phyloP scores from a whole-genome alignment of 306 rosid genomes.

The Vachellia pachyceras region DNA sequence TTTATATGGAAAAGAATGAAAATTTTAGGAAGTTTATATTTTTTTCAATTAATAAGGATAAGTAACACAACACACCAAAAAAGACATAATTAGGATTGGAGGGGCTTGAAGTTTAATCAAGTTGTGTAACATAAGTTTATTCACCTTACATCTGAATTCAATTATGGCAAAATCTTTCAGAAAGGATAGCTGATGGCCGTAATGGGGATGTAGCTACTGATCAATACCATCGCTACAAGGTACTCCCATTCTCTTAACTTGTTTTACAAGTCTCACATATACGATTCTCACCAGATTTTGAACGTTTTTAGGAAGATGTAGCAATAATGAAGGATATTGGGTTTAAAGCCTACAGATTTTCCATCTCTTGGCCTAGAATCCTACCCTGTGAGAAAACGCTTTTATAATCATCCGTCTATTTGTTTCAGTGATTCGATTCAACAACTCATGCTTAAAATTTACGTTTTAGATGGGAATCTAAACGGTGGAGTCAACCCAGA shows the following conservation, averaged over 20 bases:
- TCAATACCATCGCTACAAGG: slow-evolving; percentile 57
- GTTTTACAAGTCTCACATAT: not conserved
- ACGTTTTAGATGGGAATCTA: slow-evolving; percentile 52
- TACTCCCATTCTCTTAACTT: slow-evolving; percentile 6
- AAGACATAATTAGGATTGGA: too few relatives aligned
- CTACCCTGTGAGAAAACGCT: slow-evolving; percentile 53
- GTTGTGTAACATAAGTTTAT: not conserved
- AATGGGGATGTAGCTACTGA: slow-evolving; percentile 44
- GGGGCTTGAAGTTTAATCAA: too few relatives aligned
- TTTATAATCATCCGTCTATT: not conserved
- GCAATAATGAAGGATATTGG: slow-evolving; percentile 51
- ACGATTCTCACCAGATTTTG: not conserved
- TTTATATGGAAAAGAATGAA: too few relatives aligned
- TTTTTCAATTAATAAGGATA: too few relatives aligned
- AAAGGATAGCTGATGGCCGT: not conserved
- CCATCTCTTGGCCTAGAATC: slow-evolving; percentile 63
- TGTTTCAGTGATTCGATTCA: not conserved
- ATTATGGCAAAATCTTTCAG: slow-evolving; percentile 2
- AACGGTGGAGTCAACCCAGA: slow-evolving; percentile 53
- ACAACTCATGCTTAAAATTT: not conserved
- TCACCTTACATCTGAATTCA: not conserved
- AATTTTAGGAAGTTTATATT: too few relatives aligned
- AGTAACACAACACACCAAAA: too few relatives aligned
- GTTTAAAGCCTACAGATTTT: slow-evolving; percentile 53
- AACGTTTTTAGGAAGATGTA: slow-evolving; percentile 48